Base-by-base conservation (phyloP, 129 eudicot species). In the Escallonia herrerae region DNA sequence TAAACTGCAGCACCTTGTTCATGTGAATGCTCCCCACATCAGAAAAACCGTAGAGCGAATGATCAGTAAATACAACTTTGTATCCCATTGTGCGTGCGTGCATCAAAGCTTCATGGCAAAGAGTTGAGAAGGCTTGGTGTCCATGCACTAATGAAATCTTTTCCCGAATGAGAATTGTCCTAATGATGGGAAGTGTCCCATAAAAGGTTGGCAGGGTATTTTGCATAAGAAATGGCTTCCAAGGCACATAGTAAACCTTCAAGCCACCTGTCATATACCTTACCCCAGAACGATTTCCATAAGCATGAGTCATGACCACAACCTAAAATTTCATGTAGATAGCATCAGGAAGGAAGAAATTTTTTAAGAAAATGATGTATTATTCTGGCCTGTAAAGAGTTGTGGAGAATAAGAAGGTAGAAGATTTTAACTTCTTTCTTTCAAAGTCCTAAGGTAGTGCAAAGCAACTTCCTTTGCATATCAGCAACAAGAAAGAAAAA, bases 21-120 rank as follows among this genome's bases (percentile, higher is more conserved):
- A 94, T 94, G 78, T 94, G 99, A 73, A 89, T 84, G 67, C 90
- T 81, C 45, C 99, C 99, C 58, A 83, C 81, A 65, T 94, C 99
- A 65, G 93, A 85, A 86, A 94, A 94, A 63, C 99, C 99, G 49
- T 94, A 94, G n/a, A 94, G 74, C 11, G 99, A 94, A 74, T 94
- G 99, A 79, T 94, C 99, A 48, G 99, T 94, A 72, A 94, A 94
- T 47, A 89, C 84, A 56, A 89, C 99, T 84, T 89, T 94, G 85
- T 83, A 94, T 8, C 96, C 96, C 97, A 94, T 94, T 7, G 96
- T 89, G 50, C 97, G 87, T 69, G 97, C 96, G 14, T 94, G 99
- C 95, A 94, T 94, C 58, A 89, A 50, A 66, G 99, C 95, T 81
- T 94, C 99, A 68, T 94, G 96, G 64, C 99, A 94, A 7, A 89